phyloP scores from a whole-genome alignment of 192 early-diverging fungal species.

The Coemansia sp. region DNA sequence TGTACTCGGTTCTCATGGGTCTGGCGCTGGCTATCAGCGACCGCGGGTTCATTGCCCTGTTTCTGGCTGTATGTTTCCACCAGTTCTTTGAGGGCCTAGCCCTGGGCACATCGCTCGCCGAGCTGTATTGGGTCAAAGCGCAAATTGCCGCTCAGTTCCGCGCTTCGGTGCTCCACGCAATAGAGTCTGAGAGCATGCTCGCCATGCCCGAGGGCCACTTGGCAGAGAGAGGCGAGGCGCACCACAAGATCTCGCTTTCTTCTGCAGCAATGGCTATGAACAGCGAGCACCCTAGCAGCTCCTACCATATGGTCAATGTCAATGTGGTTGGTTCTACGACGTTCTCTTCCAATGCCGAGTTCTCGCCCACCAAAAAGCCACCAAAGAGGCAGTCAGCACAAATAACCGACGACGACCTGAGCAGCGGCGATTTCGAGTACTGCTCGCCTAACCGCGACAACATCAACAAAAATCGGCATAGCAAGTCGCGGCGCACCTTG shows the following conservation, averaged over 20 bases:
- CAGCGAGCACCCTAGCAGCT: not conserved
- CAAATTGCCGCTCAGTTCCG: slow-evolving; percentile 15
- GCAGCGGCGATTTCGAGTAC: slow-evolving; percentile 21
- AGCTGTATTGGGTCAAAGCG: slow-evolving; percentile 54
- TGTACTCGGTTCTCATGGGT: slow-evolving; percentile 75
- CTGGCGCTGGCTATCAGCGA: slow-evolving; percentile 55
- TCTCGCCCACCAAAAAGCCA: not conserved
- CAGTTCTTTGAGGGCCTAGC: slow-evolving; percentile 79
- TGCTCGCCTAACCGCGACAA: not conserved
- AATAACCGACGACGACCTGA: not conserved
- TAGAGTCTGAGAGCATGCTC: not conserved
- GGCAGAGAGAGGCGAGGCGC: not conserved
- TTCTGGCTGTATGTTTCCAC: slow-evolving; percentile 65
- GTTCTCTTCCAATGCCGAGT: slow-evolving; percentile 3
- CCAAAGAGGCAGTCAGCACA: not conserved
- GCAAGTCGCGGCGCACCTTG: slow-evolving; percentile 40
- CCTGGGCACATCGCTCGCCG: slow-evolving; percentile 67
- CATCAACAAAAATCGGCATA: slow-evolving; percentile 1
- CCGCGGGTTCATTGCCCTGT: slow-evolving; percentile 56
- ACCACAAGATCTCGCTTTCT: not conserved
- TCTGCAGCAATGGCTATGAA: not conserved
- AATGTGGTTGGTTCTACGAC: slow-evolving; percentile 1
- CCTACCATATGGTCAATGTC: slow-evolving; percentile 5
- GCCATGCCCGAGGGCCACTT: not conserved
- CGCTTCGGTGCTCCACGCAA: not conserved